Conservation (phyloP, 192 early-diverging fungal genomes). For the Umbelopsis vinacea region DNA sequence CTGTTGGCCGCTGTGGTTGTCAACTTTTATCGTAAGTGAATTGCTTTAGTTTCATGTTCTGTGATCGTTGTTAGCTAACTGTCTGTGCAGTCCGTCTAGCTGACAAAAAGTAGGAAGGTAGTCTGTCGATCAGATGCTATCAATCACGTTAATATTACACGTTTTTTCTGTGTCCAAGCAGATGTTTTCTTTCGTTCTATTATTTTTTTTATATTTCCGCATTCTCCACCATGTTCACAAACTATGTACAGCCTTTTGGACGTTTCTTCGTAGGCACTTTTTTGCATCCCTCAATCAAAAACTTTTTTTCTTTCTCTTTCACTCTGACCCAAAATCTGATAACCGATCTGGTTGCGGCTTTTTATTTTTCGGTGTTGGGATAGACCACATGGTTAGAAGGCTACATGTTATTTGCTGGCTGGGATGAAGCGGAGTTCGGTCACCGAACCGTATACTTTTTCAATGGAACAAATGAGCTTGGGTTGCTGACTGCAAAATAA, state of each 20-base stretch:
- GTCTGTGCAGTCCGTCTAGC: neutral
- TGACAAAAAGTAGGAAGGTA: conserved; percentile 6
- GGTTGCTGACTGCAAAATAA: neutral
- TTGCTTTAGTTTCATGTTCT: neutral
- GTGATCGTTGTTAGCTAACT: neutral
- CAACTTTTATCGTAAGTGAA: conserved; percentile 68
- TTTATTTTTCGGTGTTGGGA: conserved; percentile 1
- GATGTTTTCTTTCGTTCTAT: too few species aligned
- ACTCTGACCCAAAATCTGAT: neutral
- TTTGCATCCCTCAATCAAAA: too few species aligned
- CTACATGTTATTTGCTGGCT: conserved; percentile 4
- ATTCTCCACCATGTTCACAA: neutral
- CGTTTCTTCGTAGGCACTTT: neutral
- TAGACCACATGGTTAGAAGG: neutral
- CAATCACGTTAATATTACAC: neutral
- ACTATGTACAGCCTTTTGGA: neutral
- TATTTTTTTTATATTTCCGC: neutral
- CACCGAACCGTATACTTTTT: neutral
- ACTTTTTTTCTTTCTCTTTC: neutral
- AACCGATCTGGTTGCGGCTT: neutral
- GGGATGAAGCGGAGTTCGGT: neutral
- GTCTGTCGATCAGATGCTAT: neutral
- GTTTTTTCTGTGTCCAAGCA: neutral
- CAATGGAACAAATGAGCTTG: neutral
- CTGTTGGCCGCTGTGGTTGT: conserved; percentile 66